Conservation (phyloP, 163 green algal genomes). For the Coccomyxa subellipsoidea region DNA sequence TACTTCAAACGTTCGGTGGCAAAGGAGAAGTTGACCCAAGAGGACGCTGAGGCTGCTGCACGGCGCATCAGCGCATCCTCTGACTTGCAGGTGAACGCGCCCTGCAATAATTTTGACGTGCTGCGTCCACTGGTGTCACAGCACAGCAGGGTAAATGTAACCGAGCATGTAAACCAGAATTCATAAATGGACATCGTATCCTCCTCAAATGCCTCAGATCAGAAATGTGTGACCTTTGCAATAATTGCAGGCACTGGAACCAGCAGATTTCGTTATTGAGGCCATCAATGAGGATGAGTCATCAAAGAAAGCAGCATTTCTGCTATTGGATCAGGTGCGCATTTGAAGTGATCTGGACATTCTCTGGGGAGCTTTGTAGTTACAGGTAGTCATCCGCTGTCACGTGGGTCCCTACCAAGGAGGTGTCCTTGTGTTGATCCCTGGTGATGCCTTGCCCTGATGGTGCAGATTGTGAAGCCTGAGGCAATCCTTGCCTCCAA, state of each 20-base stretch:
- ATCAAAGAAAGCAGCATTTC: slow-evolving; percentile 78
- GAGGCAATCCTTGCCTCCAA: slow-evolving; percentile 85
- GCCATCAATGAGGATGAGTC: slow-evolving; percentile 78
- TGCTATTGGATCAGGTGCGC: slow-evolving; percentile 59
- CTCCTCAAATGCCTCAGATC: not conserved
- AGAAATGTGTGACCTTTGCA: not conserved
- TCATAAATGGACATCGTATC: not conserved
- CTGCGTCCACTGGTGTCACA: too few species aligned
- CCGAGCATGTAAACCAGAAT: not conserved
- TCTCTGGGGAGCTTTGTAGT: too few species aligned
- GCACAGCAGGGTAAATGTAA: too few species aligned
- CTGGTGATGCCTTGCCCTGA: too few species aligned
- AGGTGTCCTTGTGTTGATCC: too few species aligned
- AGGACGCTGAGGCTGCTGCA: slow-evolving; percentile 41
- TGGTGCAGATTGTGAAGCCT: slow-evolving; percentile 43
- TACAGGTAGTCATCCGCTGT: too few species aligned
- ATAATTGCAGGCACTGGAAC: slow-evolving; percentile 42
- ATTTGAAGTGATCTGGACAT: not conserved
- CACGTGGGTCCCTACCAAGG: too few species aligned
- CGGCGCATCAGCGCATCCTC: slow-evolving; percentile 39
- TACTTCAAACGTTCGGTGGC: slow-evolving; percentile 37
- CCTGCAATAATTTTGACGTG: slow-evolving; percentile 3
- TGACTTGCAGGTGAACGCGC: slow-evolving; percentile 34
- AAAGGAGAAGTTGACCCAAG: slow-evolving; percentile 52
- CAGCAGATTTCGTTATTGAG: slow-evolving; percentile 85